phyloP scores from a whole-genome alignment of 331 rosid species.

The Telfairia occidentalis region DNA sequence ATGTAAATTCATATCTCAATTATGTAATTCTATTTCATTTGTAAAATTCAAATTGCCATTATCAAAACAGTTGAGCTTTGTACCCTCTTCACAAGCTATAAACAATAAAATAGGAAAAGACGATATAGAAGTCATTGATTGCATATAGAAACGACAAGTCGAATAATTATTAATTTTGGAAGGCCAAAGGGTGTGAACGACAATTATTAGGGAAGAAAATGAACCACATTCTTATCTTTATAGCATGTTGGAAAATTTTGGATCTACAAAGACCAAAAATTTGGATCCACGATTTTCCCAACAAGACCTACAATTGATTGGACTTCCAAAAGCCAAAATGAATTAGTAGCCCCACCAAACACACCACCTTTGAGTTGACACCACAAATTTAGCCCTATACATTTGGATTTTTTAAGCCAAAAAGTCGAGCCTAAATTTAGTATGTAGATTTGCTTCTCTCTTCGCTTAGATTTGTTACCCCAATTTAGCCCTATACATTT shows the following conservation, averaged over 20 bases:
- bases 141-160: not conserved
- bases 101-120: not conserved
- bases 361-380: not conserved
- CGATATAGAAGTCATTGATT: not conserved
- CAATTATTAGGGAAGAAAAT: not conserved
- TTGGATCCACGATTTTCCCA: no score
- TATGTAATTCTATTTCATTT: no score
- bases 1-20: no score
- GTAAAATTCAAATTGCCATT: not conserved
- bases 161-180: not conserved
- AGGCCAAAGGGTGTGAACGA: not conserved
- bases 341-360: not conserved
- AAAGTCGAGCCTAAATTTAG: no score
- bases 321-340: not conserved
- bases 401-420: no score
- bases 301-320: not conserved
- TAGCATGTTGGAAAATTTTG: not conserved
- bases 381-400: not conserved
- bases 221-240: not conserved
- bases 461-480: no score
- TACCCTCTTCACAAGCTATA: not conserved
- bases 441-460: no score
- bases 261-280: not conserved
- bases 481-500: no score
- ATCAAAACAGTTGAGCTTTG: not conserved